These are phyloP conservation scores for Verbascum thapsus DNA, from an alignment of 257 asterid genomes.

Conservation along the genomic window DNA sequence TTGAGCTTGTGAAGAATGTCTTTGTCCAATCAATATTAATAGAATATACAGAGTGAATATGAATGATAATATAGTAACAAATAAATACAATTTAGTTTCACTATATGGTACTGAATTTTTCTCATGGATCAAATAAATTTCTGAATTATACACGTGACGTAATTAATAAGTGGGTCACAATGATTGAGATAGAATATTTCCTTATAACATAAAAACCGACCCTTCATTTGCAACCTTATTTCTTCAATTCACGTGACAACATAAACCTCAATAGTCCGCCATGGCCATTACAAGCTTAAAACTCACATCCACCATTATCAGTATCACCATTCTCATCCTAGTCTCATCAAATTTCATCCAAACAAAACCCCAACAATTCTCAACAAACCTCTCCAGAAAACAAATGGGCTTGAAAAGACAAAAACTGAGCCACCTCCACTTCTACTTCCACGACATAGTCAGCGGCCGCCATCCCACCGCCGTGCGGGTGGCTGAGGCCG, in stretches of 20 bases:
- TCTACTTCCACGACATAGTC: conserved; percentile 55
- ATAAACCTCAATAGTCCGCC: conserved; percentile 10
- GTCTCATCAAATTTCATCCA: neutral
- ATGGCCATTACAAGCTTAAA: conserved; percentile 18
- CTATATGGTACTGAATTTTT: too few relatives aligned
- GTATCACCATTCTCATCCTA: conserved; percentile 20
- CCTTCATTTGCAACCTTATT: neutral
- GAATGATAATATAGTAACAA: too few relatives aligned
- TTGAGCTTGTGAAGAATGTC: too few relatives aligned
- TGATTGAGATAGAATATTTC: too few relatives aligned
- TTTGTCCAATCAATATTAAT: too few relatives aligned
- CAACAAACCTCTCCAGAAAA: conserved; percentile 19
- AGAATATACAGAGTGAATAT: too few relatives aligned
- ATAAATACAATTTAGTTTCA: too few relatives aligned
- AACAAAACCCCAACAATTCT: conserved; percentile 19
- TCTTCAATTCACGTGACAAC: too few relatives aligned
- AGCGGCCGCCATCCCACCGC: conserved; percentile 44
- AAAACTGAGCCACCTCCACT: conserved; percentile 49
- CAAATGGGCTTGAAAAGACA: conserved; percentile 35
- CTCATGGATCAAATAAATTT: too few relatives aligned
- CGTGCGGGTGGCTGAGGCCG: conserved; percentile 33
- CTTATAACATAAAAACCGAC: neutral
- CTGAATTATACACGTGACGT: too few relatives aligned
- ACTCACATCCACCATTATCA: conserved; percentile 28
- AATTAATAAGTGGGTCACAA: too few relatives aligned